These are phyloP conservation scores for Osmanthus fragrans DNA, from an alignment of 257 asterid genomes.

Conservation along the genomic window DNA sequence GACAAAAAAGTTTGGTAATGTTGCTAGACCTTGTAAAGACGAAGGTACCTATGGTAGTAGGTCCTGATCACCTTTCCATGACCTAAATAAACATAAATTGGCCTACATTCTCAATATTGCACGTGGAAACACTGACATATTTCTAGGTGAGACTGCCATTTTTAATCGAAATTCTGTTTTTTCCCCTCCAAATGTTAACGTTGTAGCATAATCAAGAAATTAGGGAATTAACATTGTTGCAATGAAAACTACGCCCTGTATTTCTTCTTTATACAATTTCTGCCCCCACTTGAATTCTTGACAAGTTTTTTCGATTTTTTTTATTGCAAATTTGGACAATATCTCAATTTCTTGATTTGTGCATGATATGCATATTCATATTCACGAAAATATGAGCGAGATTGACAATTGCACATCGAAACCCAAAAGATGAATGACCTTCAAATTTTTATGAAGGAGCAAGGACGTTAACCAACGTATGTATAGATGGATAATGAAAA, in stretches of 20 bases:
- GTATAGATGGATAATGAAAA: too few relatives aligned
- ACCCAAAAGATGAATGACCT: too few relatives aligned
- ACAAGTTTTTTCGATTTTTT: too few relatives aligned
- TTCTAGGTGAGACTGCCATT: neutral
- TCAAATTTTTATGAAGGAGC: too few relatives aligned
- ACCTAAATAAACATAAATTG: constrained; percentile 30
- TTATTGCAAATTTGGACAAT: neutral
- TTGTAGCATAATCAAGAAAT: neutral
- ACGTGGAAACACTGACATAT: neutral
- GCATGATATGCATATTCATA: too few relatives aligned
- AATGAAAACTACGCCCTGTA: too few relatives aligned
- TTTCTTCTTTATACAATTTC: neutral
- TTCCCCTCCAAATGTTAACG: neutral
- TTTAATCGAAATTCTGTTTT: neutral
- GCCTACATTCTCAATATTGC: constrained; percentile 10
- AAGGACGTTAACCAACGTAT: too few relatives aligned
- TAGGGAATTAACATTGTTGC: neutral
- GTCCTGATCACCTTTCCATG: constrained; percentile 37
- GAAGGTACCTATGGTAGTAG: constrained; percentile 30
- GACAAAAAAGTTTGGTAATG: constrained; percentile 32
- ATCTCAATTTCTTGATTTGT: too few relatives aligned
- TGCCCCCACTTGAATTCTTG: neutral
- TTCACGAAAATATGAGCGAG: too few relatives aligned
- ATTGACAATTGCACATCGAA: too few relatives aligned
- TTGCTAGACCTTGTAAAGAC: constrained; percentile 37